Evolutionary conservation across 2,329 filamentous ascomycete species (phyloP).

Genomic region (Aspergillus awamori): DNA sequence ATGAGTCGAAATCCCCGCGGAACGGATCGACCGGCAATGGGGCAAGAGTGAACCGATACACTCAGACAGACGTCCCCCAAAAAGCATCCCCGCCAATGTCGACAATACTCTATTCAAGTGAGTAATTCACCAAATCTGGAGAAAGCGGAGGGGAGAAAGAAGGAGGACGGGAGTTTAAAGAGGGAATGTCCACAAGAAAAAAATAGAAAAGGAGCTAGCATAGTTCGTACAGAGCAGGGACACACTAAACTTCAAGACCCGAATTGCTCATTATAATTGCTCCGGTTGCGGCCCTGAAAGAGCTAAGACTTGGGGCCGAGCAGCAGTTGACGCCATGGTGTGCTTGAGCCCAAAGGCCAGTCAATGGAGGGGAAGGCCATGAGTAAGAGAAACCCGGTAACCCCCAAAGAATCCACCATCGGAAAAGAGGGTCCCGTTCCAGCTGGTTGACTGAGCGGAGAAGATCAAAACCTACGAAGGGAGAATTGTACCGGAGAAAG

Average conservation of each 20-base stretch:
- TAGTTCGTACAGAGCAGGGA: neutral
- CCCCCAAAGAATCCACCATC: neutral
- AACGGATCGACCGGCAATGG: neutral
- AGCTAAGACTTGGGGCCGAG: neutral
- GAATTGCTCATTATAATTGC: constrained; percentile 10
- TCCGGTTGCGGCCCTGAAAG: constrained; percentile 17
- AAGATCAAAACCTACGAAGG: neutral
- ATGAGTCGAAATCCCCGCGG: neutral
- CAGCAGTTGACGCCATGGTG: constrained; percentile 11
- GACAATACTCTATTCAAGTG: neutral
- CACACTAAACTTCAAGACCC: constrained; percentile 7
- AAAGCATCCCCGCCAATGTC: constrained; percentile 10
- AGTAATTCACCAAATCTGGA: neutral
- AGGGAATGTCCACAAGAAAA: neutral
- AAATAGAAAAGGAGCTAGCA: neutral
- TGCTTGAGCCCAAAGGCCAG: neutral
- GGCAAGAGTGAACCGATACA: constrained; percentile 13
- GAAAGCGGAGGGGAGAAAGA: neutral
- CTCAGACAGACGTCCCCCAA: constrained; percentile 4
- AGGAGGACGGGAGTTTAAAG: neutral
- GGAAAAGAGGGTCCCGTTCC: neutral
- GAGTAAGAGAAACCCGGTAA: constrained; percentile 4
- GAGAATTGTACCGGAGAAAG: neutral
- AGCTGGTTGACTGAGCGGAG: neutral
- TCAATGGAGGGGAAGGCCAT: neutral